Conservation (phyloP, 2,329 filamentous ascomycete species). For the Colletotrichum liaoningense region DNA sequence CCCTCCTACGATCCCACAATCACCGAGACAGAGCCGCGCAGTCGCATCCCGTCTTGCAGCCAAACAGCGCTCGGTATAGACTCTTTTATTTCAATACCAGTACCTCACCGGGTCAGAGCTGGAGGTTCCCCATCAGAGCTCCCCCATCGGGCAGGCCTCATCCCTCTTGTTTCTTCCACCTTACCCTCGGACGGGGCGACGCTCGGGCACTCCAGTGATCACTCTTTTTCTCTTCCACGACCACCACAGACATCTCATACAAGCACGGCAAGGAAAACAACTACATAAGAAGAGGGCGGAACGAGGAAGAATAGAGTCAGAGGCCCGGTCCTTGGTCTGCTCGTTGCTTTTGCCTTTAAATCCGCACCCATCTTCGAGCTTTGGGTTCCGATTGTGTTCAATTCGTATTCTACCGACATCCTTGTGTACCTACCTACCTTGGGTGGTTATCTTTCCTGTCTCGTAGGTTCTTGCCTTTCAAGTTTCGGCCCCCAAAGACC, state of each 20-base stretch:
- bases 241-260: not conserved
- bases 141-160: not conserved
- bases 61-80: not conserved
- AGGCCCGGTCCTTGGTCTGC: not conserved
- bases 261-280: not conserved
- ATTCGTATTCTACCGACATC: too few species aligned
- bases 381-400: not conserved
- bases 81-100: not conserved
- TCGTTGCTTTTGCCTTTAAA: not conserved
- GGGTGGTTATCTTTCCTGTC: too few species aligned
- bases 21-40: conserved; percentile 30
- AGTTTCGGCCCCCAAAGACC: not conserved
- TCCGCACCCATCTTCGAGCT: not conserved
- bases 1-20: not conserved
- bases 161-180: not conserved
- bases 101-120: not conserved
- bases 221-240: not conserved
- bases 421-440: not conserved
- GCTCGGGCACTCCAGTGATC: not conserved
- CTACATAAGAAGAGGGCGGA: not conserved
- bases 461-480: not conserved
- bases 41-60: not conserved
- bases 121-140: not conserved
- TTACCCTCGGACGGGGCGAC: not conserved
- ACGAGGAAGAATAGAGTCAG: not conserved